Evolutionary conservation across 805 yeast genomes (phyloP).

Genomic region (Brettanomyces nanus): DNA sequence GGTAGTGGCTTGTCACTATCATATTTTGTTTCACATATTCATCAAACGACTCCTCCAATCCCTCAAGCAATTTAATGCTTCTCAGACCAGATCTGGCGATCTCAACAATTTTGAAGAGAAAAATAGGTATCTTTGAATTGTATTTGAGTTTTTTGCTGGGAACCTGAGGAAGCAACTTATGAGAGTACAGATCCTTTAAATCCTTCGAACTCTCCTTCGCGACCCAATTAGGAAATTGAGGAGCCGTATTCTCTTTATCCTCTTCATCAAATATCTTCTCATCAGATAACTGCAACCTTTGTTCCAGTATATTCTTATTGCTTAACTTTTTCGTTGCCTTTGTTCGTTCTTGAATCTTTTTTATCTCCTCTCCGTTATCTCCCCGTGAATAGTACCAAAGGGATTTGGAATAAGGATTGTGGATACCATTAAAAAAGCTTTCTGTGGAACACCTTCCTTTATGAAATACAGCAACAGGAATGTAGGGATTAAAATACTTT

Average conservation of each 20-base stretch:
- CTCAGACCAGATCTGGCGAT: not conserved
- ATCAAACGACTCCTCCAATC: slow-evolving; percentile 1
- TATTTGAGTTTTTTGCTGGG: not conserved
- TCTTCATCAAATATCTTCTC: not conserved
- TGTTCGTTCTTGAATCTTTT: slow-evolving; percentile 19
- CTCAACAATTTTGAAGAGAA: not conserved
- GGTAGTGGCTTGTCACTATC: not conserved
- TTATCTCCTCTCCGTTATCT: slow-evolving; percentile 28
- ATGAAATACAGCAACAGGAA: slow-evolving; percentile 1
- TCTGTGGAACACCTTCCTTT: not conserved
- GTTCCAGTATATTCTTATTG: slow-evolving; percentile 7
- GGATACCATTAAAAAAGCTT: not conserved
- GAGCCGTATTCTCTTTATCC: not conserved
- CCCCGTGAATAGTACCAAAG: slow-evolving; percentile 32
- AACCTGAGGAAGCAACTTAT: not conserved
- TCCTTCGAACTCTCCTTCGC: not conserved
- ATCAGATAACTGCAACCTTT: not conserved
- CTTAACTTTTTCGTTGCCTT: slow-evolving; percentile 4
- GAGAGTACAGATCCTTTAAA: too few relatives aligned
- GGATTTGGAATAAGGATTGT: slow-evolving; percentile 36
- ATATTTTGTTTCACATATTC: slow-evolving; percentile 2
- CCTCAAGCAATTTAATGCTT: not conserved
- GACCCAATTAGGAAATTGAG: not conserved
- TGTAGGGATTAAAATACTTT: slow-evolving; percentile 3
- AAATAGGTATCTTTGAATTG: not conserved